Conservation (phyloP, 768 basidiomycete species). For the Podaxis pistillaris region DNA sequence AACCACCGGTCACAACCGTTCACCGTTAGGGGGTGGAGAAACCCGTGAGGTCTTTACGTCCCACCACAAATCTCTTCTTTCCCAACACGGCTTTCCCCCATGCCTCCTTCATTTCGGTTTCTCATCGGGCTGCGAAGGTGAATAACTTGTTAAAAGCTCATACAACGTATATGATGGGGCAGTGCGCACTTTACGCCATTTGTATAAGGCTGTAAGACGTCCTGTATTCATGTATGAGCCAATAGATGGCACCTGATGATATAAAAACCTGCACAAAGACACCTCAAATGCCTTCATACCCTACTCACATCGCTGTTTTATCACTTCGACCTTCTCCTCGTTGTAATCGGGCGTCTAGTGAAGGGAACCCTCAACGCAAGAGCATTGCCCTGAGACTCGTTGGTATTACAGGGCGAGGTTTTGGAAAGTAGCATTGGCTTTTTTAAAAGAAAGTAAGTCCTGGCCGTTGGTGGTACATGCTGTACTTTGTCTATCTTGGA, state of each 20-base stretch:
- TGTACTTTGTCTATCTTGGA: too few relatives aligned
- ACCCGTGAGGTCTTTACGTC: too few relatives aligned
- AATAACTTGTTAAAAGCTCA: not conserved
- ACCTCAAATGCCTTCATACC: not conserved
- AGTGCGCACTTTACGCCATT: slow-evolving; percentile 12
- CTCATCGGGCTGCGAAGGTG: not conserved
- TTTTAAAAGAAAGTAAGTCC: too few relatives aligned
- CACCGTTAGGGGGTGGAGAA: too few relatives aligned
- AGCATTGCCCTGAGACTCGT: not conserved
- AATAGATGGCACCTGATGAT: not conserved
- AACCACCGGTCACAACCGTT: too few relatives aligned
- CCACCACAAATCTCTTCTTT: too few relatives aligned
- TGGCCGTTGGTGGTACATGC: too few relatives aligned
- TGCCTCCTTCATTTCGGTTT: slow-evolving; percentile 2
- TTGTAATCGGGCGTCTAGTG: not conserved
- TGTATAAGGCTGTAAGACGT: not conserved
- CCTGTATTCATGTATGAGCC: not conserved
- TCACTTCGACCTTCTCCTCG: not conserved
- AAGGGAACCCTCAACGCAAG: not conserved
- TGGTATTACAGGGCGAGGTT: not conserved
- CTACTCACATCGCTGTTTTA: not conserved
- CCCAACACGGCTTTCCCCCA: not conserved
- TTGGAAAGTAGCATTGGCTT: not conserved
- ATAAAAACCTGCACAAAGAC: not conserved
- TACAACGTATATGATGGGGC: not conserved